Percentiles rank a stretch among this genome's conserved stretches.
phyloP scores from a whole-genome alignment of 345 rosid genomes.

The Eucalyptus victrix region DNA sequence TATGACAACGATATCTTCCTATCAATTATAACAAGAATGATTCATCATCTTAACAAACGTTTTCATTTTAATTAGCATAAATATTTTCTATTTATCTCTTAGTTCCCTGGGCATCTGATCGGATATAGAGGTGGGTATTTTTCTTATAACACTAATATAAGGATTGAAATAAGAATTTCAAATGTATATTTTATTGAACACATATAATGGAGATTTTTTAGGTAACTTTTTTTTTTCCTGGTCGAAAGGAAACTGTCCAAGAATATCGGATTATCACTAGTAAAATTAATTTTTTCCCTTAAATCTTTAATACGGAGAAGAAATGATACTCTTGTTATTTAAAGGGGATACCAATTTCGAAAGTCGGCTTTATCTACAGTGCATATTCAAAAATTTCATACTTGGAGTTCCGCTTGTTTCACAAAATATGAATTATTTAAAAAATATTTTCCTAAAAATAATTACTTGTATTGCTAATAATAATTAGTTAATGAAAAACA shows the following conservation, averaged over 20 bases:
- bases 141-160: background rate
- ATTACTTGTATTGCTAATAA: too few relatives aligned
- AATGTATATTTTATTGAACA: background rate
- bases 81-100: background rate
- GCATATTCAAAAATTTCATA: background rate
- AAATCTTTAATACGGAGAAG: background rate
- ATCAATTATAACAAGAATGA: background rate
- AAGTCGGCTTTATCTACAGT: background rate
- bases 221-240: background rate
- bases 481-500: rapidly evolving
- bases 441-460: too few relatives aligned
- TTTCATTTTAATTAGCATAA: background rate
- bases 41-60: background rate
- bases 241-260: too few relatives aligned
- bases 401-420: background rate
- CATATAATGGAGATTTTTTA: background rate
- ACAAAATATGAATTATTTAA: too few relatives aligned
- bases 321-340: background rate
- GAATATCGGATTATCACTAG: background rate
- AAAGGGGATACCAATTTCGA: background rate
- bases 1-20: background rate
- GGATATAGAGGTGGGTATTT: background rate
- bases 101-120: background rate
- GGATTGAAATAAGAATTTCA: background rate
- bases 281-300: background rate